Evolutionary conservation across 83 land plant species (phyloP).

Genomic region (Diphasiastrum complanatum): DNA sequence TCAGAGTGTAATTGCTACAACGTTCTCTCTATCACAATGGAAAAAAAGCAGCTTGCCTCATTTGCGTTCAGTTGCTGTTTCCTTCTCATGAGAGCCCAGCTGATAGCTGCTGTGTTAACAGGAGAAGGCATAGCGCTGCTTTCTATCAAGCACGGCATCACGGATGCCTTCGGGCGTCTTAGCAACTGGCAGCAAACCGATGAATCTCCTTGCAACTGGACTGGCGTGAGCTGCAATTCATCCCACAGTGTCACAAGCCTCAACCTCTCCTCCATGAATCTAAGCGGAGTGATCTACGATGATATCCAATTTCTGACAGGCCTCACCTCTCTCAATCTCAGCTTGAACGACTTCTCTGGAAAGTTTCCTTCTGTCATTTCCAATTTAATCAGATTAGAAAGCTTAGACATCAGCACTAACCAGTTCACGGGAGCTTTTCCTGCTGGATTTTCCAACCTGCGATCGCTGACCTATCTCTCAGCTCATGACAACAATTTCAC

Average conservation of each 20-base stretch:
- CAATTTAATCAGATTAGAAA: neutral
- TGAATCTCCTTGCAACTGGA: neutral
- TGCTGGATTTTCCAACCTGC: neutral
- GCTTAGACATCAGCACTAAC: neutral
- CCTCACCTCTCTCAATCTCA: neutral
- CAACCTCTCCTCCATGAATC: neutral
- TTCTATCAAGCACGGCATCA: neutral
- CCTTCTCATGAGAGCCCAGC: too few species aligned
- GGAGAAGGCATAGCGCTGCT: neutral
- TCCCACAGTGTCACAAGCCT: neutral
- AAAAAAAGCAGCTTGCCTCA: too few species aligned
- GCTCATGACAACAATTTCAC: slow-evolving; percentile 1
- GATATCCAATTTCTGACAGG: neutral
- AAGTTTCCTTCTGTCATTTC: neutral
- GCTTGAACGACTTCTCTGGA: neutral
- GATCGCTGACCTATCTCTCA: neutral
- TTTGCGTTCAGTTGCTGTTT: too few species aligned
- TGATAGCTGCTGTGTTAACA: neutral
- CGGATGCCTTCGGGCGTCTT: neutral
- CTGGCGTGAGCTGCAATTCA: neutral
- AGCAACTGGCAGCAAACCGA: neutral
- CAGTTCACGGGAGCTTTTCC: neutral
- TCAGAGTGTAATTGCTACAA: too few species aligned
- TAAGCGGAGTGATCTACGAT: neutral
- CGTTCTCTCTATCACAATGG: too few species aligned